A percentile compares a stretch with the other conserved stretches of the same genome.
Evolutionary conservation across 495 filamentous ascomycete species (phyloP).

Genomic region (Schizothecium vesticola): DNA sequence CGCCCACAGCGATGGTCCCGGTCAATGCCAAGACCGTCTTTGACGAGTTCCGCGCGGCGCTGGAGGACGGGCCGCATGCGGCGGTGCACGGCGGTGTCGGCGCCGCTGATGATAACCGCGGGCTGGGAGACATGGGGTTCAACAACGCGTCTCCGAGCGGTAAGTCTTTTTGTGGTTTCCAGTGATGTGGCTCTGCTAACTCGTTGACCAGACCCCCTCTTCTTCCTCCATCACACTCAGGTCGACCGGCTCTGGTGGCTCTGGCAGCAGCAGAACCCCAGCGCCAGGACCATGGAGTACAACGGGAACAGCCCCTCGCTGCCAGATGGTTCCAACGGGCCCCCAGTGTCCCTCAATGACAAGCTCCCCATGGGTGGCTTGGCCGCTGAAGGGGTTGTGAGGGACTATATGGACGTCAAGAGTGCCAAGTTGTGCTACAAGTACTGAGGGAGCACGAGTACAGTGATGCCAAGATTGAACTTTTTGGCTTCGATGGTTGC

Average conservation of each 20-base stretch:
- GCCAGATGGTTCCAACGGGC: neutral
- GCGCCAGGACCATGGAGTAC: neutral
- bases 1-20: neutral
- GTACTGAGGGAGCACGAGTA: neutral
- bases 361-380: neutral
- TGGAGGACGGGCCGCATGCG: constrained; percentile 3
- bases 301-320: neutral
- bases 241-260: constrained; percentile 6
- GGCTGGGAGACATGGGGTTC: neutral
- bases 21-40: neutral
- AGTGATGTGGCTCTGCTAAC: neutral
- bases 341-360: neutral
- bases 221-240: constrained; percentile 10
- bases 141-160: constrained; percentile 3
- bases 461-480: neutral
- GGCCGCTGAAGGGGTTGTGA: neutral
- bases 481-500: neutral
- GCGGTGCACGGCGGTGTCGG: constrained; percentile 3
- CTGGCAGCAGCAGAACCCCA: constrained; percentile 3
- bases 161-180: neutral
- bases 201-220: neutral
- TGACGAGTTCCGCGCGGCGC: neutral
- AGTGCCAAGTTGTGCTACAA: constrained; percentile 1
- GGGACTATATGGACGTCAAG: constrained; percentile 1
- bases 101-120: neutral